Percentiles rank a stretch among this genome's conserved stretches.
These are phyloP conservation scores for Hortaea werneckii DNA, from an alignment of 2,329 filamentous ascomycete species.

Conservation along the genomic window DNA sequence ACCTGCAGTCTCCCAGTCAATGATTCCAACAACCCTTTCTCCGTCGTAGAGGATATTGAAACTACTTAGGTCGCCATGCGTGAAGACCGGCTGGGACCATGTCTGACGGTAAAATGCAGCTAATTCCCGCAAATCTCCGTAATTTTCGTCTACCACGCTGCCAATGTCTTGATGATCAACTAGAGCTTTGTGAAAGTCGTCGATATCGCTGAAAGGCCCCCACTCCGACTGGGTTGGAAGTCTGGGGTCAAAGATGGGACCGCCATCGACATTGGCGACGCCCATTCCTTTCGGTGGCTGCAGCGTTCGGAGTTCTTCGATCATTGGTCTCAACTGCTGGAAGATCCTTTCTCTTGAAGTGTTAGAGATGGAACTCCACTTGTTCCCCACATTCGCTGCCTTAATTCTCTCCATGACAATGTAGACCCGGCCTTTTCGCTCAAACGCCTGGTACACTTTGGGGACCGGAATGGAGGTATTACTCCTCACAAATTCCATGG, in stretches of 20 bases:
- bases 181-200: slow-evolving; percentile 4
- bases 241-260: not conserved
- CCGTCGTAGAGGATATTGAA: slow-evolving; percentile 35
- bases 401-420: slow-evolving; percentile 34
- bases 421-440: slow-evolving; percentile 29
- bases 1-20: slow-evolving; percentile 39
- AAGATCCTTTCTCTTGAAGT: slow-evolving; percentile 3
- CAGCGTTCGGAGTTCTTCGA: slow-evolving; percentile 5
- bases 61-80: slow-evolving; percentile 40
- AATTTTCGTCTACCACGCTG: not conserved
- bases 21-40: slow-evolving; percentile 36
- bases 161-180: not conserved
- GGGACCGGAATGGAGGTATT: slow-evolving; percentile 39
- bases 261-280: slow-evolving; percentile 3
- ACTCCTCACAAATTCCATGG: slow-evolving; percentile 32
- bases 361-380: not conserved
- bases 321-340: slow-evolving; percentile 7
- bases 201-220: slow-evolving; percentile 1
- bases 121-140: not conserved
- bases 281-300: not conserved
- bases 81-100: slow-evolving; percentile 34
- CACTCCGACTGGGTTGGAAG: not conserved
- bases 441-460: slow-evolving; percentile 35
- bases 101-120: slow-evolving; percentile 4
- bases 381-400: slow-evolving; percentile 1